These are phyloP conservation scores for Silene coronaria DNA, from an alignment of 179 eudicot genomes.

Conservation along the genomic window DNA sequence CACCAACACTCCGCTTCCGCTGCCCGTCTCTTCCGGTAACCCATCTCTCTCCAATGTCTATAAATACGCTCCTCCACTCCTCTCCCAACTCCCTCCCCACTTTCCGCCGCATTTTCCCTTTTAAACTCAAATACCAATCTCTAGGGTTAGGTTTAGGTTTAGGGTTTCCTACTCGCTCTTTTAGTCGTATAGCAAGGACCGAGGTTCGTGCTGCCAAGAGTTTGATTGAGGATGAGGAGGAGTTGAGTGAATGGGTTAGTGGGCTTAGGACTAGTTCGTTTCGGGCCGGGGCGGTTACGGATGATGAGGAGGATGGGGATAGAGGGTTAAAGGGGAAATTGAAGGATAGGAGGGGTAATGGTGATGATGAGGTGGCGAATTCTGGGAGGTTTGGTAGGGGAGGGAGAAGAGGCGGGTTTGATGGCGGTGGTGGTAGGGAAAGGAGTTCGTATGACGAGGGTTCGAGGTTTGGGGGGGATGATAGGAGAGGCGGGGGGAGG, in stretches of 20 bases:
- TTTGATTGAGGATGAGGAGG: slow-evolving; percentile 77
- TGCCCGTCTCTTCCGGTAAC: slow-evolving; percentile 33
- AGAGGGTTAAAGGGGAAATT: slow-evolving; percentile 24
- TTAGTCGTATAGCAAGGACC: slow-evolving; percentile 6
- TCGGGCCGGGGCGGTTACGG: slow-evolving; percentile 38
- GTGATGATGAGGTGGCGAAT: too few species aligned
- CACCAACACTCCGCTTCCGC: slow-evolving; percentile 35
- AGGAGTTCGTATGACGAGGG: not conserved
- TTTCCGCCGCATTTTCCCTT: slow-evolving; percentile 50
- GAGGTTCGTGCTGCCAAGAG: slow-evolving; percentile 45
- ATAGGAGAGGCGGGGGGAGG: not conserved
- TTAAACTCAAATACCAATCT: slow-evolving; percentile 40
- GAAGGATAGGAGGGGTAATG: slow-evolving; percentile 28
- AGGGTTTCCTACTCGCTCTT: slow-evolving; percentile 35
- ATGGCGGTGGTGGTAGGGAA: not conserved
- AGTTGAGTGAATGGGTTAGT: slow-evolving; percentile 69
- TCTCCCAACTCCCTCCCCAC: slow-evolving; percentile 26
- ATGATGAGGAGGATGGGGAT: slow-evolving; percentile 38
- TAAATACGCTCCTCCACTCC: slow-evolving; percentile 25
- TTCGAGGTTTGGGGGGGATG: not conserved
- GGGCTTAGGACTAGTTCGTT: slow-evolving; percentile 52
- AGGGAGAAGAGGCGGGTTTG: not conserved
- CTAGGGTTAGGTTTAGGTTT: slow-evolving; percentile 4
- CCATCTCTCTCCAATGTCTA: slow-evolving; percentile 36
- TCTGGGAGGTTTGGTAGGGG: not conserved